Evolutionary conservation across 2,329 filamentous ascomycete genomes (phyloP).

Genomic region (Penicillium sp.): DNA sequence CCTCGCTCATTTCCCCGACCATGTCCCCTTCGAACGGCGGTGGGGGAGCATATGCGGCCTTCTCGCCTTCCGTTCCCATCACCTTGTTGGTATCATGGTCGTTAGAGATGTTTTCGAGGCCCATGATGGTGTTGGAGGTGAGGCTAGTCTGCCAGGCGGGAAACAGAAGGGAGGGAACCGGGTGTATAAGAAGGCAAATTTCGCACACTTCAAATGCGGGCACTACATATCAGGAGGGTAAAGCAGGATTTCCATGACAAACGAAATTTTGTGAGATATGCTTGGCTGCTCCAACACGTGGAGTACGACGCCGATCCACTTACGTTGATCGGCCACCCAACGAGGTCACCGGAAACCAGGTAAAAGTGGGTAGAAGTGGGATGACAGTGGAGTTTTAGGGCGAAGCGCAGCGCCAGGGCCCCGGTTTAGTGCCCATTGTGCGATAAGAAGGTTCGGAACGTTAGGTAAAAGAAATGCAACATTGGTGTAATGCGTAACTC

Average conservation of each 20-base stretch:
- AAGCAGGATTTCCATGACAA: slow-evolving; percentile 16
- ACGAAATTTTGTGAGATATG: slow-evolving; percentile 2
- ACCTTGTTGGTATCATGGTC: slow-evolving; percentile 15
- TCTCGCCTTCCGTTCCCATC: slow-evolving; percentile 14
- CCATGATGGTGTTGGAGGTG: slow-evolving; percentile 14
- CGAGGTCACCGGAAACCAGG: slow-evolving; percentile 12
- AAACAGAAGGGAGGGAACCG: neutral
- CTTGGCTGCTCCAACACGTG: slow-evolving; percentile 20
- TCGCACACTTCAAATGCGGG: slow-evolving; percentile 12
- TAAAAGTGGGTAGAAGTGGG: neutral
- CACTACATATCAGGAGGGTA: slow-evolving; percentile 17
- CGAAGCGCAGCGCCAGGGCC: slow-evolving; percentile 5
- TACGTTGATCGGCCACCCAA: slow-evolving; percentile 13
- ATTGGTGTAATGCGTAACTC: slow-evolving; percentile 7
- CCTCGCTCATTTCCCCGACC: slow-evolving; percentile 14
- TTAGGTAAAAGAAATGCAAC: slow-evolving; percentile 27
- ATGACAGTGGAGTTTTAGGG: slow-evolving; percentile 1
- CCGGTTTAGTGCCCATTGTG: neutral
- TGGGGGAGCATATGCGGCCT: slow-evolving; percentile 13
- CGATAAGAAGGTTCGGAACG: slow-evolving; percentile 22
- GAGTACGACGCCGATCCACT: slow-evolving; percentile 25
- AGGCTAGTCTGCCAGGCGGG: neutral
- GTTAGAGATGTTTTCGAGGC: slow-evolving; percentile 19
- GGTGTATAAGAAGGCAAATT: slow-evolving; percentile 12
- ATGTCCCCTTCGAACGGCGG: slow-evolving; percentile 14